Conservation (phyloP, 2,329 filamentous ascomycete genomes). For the Diaporthe eres region DNA sequence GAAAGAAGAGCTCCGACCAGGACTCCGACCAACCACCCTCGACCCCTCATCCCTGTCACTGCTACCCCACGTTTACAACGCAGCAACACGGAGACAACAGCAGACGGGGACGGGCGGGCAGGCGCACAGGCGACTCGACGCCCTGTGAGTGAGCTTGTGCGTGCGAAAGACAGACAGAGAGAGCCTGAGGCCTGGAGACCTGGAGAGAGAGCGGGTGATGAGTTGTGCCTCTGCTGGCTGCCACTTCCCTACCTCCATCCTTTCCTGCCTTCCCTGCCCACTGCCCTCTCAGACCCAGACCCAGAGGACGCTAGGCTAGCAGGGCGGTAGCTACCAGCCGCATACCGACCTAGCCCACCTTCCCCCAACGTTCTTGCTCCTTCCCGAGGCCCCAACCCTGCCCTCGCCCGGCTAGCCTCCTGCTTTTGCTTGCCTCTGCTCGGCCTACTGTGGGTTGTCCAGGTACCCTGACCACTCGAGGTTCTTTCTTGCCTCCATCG, state of each 20-base stretch:
- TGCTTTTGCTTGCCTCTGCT: not conserved
- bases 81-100: slow-evolving; percentile 9
- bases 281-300: not conserved
- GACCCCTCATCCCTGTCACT: slow-evolving; percentile 21
- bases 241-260: slow-evolving; percentile 10
- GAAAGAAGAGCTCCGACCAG: not conserved
- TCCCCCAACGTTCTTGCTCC: slow-evolving; percentile 21
- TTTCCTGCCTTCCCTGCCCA: not conserved
- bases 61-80: slow-evolving; percentile 33
- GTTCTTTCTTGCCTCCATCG: slow-evolving; percentile 8
- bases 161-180: too few species aligned
- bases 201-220: not conserved
- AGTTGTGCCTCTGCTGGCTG: slow-evolving; percentile 20
- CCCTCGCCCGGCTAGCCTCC: not conserved
- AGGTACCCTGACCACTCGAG: not conserved
- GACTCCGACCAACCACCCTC: slow-evolving; percentile 4
- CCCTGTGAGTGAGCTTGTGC: slow-evolving; percentile 1
- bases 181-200: not conserved
- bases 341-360: not conserved
- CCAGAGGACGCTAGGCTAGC: not conserved
- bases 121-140: not conserved
- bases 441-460: not conserved
- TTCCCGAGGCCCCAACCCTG: slow-evolving; percentile 14
- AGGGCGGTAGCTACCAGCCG: slow-evolving; percentile 24
- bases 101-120: not conserved